Base-by-base conservation (phyloP, 345 rosid genomes). In the Acer yangbiense region DNA sequence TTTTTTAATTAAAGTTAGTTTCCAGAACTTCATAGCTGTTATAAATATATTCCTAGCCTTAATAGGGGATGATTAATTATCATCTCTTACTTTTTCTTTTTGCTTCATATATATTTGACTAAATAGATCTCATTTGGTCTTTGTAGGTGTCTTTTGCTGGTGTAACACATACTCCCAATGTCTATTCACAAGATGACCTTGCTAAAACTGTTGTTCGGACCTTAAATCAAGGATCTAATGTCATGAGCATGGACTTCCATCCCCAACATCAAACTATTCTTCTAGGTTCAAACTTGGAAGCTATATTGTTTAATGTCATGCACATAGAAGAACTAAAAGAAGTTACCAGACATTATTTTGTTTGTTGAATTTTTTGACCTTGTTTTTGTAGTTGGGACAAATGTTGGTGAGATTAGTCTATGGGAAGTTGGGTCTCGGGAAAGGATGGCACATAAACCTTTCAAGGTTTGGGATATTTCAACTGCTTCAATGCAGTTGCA, bases 161-260 rank as follows among this genome's bases (percentile, higher is more conserved):
- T 68, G 82, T 82, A 58, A 75, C 80, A 9, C 92, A 87, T 81
- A 69, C 89, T 68, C 87, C 88, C 57, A 88, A 85, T 78, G 68
- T 83, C 65, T 89, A 82, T 82, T 89, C 94, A 52, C 85, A 65
- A 48, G 89, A 83, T 48, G 89, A 86, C 77, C 84, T 86, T 50
- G 79, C 89, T 44, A 84, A 80, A 76, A 68, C 72, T 74, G 80
- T 84, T 39, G 70, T 82, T 18, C 76, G 74, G 77, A 65, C 80
- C 64, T 72, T 85, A 25, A 82, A 60, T 74, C 90, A 87, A 80
- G 90, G 88, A 23, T 85, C 90, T 52, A 72, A 65, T 83, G 90
- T 87, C 75, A 87, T 77, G 84, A 83, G 90, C 83, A 85, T 87
- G 88, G 90, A 87, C 61, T 87, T 85, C 75, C 87, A 87, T 83